Conservation (phyloP, 2,329 filamentous ascomycete genomes). For the Pseudopyricularia javanii region DNA sequence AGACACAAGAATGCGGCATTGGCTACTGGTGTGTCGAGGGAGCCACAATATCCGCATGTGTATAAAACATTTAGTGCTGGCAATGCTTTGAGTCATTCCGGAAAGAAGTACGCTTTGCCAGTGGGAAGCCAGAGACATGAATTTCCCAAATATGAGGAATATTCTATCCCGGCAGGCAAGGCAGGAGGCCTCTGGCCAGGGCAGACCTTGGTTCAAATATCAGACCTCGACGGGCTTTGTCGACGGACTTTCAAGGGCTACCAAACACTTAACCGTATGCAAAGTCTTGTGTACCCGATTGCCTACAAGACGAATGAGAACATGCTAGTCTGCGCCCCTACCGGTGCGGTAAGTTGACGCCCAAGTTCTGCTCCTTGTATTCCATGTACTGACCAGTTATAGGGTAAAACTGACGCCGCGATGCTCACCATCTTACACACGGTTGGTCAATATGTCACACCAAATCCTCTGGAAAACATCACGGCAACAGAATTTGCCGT, state of each 20-base stretch:
- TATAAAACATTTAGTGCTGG: conserved; percentile 76
- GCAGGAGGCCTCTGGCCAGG: conserved; percentile 62
- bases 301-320: conserved; percentile 95
- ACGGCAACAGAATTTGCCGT: conserved; percentile 69
- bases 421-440: conserved; percentile 93
- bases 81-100: conserved; percentile 69
- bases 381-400: conserved; percentile 34
- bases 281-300: conserved; percentile 89
- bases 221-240: conserved; percentile 79
- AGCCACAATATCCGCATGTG: conserved; percentile 81
- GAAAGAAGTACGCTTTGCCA: conserved; percentile 74
- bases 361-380: conserved; percentile 16
- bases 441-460: conserved; percentile 71
- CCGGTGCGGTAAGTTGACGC: conserved; percentile 52
- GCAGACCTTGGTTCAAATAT: conserved; percentile 66
- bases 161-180: conserved; percentile 69
- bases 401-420: conserved; percentile 79
- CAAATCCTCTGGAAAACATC: conserved; percentile 65
- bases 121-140: conserved; percentile 60
- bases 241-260: conserved; percentile 89
- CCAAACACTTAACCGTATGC: conserved; percentile 91
- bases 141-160: conserved; percentile 74
- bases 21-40: conserved; percentile 57
- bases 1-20: conserved; percentile 72
- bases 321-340: conserved; percentile 96